These are phyloP conservation scores for Mucor indicus DNA, from an alignment of 371 early-diverging fungal genomes.

Conservation along the genomic window DNA sequence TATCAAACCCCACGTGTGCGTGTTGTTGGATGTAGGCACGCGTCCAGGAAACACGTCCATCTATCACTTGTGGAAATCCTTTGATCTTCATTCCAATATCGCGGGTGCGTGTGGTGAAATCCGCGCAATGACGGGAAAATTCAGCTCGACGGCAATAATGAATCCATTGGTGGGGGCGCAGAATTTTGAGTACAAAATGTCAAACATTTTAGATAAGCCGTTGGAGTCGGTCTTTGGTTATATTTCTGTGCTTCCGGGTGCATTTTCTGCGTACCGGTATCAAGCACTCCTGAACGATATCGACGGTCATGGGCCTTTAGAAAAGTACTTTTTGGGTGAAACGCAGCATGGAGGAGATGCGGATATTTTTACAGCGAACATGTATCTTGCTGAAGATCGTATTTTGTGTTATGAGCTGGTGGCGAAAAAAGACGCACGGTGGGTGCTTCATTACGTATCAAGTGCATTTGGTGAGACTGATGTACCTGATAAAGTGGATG, in stretches of 20 bases:
- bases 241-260: slow-evolving; percentile 93
- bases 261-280: slow-evolving; percentile 94
- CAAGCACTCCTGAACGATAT: slow-evolving; percentile 74
- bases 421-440: slow-evolving; percentile 66
- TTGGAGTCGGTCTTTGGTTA: slow-evolving; percentile 94
- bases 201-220: slow-evolving; percentile 96
- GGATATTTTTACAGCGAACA: slow-evolving; percentile 69
- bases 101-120: slow-evolving; percentile 98
- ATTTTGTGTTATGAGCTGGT: slow-evolving; percentile 85
- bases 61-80: slow-evolving; percentile 91
- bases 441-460: slow-evolving; percentile 69
- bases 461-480: slow-evolving; percentile 81
- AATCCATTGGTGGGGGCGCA: slow-evolving; percentile 94
- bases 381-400: slow-evolving; percentile 85
- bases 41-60: slow-evolving; percentile 78
- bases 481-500: slow-evolving; percentile 73
- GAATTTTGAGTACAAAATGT: slow-evolving; percentile 97
- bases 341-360: slow-evolving; percentile 73
- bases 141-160: slow-evolving; percentile 61
- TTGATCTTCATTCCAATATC: slow-evolving; percentile 82
- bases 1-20: slow-evolving; percentile 82
- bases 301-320: slow-evolving; percentile 72
- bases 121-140: slow-evolving; percentile 79
- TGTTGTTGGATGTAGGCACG: slow-evolving; percentile 92
- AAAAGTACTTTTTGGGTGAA: slow-evolving; percentile 93